These are phyloP conservation scores for Candida montana DNA, from an alignment of 805 yeast genomes.

Conservation along the genomic window DNA sequence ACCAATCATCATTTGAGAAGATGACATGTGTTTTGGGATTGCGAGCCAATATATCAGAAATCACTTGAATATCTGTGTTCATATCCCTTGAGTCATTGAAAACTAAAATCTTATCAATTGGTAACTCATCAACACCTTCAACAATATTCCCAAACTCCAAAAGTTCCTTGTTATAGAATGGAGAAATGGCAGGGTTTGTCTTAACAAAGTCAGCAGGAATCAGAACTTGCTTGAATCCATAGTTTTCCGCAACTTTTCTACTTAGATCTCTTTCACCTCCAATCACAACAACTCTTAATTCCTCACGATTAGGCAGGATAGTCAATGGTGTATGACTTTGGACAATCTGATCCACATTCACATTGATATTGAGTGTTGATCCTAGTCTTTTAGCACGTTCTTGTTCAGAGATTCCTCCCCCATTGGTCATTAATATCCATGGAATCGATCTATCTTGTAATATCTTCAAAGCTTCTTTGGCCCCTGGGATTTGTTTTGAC, in stretches of 20 bases:
- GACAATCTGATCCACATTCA: conserved; percentile 50
- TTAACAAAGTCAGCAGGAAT: conserved; percentile 67
- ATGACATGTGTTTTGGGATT: conserved; percentile 64
- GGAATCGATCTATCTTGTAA: conserved; percentile 58
- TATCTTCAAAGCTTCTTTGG: conserved; percentile 51
- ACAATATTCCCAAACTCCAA: conserved; percentile 30
- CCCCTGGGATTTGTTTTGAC: conserved; percentile 56
- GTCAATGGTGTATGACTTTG: conserved; percentile 87
- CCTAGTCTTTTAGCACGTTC: conserved; percentile 53
- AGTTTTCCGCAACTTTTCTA: conserved; percentile 64
- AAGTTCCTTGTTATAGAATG: conserved; percentile 54
- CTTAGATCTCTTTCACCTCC: conserved; percentile 75
- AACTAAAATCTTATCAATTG: conserved; percentile 65
- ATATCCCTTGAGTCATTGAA: conserved; percentile 88
- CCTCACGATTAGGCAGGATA: conserved; percentile 44
- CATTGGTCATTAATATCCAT: conserved; percentile 81
- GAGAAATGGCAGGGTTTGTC: conserved; percentile 70
- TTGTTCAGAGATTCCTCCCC: conserved; percentile 74
- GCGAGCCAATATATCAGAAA: conserved; percentile 64
- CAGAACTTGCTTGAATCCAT: conserved; percentile 75
- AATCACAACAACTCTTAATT: conserved; percentile 64
- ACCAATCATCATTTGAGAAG: conserved; percentile 77
- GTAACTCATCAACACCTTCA: conserved; percentile 15
- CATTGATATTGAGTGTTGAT: conserved; percentile 31
- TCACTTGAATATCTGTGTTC: conserved; percentile 79